Evolutionary conservation across 768 basidiomycete genomes (phyloP).

Genomic region (Naganishia vaughanmartiniae): DNA sequence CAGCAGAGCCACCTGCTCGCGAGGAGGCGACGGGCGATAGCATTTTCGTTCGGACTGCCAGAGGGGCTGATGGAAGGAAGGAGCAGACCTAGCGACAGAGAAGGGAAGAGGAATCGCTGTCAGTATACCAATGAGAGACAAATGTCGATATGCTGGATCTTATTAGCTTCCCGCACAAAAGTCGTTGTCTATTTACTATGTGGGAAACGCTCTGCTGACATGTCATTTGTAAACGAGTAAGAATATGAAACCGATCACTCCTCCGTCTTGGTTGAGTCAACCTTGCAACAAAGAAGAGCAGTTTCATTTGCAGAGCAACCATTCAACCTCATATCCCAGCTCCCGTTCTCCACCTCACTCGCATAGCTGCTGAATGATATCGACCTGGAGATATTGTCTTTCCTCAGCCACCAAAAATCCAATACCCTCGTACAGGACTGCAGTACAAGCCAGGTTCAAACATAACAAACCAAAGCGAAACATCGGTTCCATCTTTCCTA

Average conservation of each 20-base stretch:
- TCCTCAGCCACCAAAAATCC: constrained; percentile 11
- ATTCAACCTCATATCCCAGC: no score
- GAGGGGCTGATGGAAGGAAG: no score
- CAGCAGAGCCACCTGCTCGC: neutral
- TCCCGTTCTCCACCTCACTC: neutral
- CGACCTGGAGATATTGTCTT: constrained; percentile 22
- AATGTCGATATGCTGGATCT: no score
- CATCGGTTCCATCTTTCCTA: constrained; percentile 11
- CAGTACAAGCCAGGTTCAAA: neutral
- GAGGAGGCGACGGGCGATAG: neutral
- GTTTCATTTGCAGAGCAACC: no score
- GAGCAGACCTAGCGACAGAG: no score
- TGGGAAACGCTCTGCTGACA: neutral
- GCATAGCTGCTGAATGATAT: constrained; percentile 18
- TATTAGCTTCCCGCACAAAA: no score
- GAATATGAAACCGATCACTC: neutral
- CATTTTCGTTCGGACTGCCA: neutral
- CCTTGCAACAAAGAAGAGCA: neutral
- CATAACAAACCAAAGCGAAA: constrained; percentile 12
- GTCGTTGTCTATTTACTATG: neutral
- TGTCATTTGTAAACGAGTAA: neutral
- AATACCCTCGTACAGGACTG: neutral
- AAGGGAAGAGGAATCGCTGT: no score
- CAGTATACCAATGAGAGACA: no score
- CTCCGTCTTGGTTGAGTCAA: constrained; percentile 1